phyloP scores from a whole-genome alignment of 352 stramenopile species.

The Peronospora belbahrii region DNA sequence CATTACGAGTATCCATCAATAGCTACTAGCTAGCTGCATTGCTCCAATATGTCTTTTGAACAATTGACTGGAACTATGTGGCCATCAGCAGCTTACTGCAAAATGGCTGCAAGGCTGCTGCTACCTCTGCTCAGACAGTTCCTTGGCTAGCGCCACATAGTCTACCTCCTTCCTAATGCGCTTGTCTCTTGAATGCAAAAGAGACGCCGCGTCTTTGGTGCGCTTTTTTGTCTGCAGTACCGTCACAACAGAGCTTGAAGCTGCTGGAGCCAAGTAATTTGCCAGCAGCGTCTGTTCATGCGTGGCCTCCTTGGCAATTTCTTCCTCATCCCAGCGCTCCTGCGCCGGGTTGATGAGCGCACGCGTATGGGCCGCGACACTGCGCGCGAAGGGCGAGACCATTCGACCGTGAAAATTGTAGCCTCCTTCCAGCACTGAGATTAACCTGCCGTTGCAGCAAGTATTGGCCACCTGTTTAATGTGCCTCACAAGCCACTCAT shows the following conservation, averaged over 20 bases:
- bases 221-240: conserved; percentile 34
- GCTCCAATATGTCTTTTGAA: too few relatives aligned
- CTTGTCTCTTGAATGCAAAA: conserved; percentile 32
- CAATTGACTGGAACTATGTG: too few relatives aligned
- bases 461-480: conserved; percentile 70
- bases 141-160: conserved; percentile 56
- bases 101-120: background rate
- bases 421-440: conserved; percentile 81
- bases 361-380: conserved; percentile 59
- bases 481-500: conserved; percentile 71
- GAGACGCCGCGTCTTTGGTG: conserved; percentile 3
- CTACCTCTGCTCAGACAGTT: conserved; percentile 13
- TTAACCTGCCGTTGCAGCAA: conserved; percentile 60
- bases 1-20: background rate
- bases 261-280: conserved; percentile 30
- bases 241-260: conserved; percentile 9
- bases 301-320: conserved; percentile 40
- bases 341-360: conserved; percentile 45
- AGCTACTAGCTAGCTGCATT: background rate
- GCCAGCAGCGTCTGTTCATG: conserved; percentile 46
- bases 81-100: too few relatives aligned
- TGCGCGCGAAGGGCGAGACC: conserved; percentile 73
- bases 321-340: conserved; percentile 37
- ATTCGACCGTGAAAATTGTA: conserved; percentile 85
- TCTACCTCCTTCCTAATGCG: conserved; percentile 51